Percentiles rank a stretch among this genome's conserved stretches.
These are phyloP conservation scores for Neofusicoccum sp. DNA, from an alignment of 2,329 filamentous ascomycete species.

Conservation along the genomic window DNA sequence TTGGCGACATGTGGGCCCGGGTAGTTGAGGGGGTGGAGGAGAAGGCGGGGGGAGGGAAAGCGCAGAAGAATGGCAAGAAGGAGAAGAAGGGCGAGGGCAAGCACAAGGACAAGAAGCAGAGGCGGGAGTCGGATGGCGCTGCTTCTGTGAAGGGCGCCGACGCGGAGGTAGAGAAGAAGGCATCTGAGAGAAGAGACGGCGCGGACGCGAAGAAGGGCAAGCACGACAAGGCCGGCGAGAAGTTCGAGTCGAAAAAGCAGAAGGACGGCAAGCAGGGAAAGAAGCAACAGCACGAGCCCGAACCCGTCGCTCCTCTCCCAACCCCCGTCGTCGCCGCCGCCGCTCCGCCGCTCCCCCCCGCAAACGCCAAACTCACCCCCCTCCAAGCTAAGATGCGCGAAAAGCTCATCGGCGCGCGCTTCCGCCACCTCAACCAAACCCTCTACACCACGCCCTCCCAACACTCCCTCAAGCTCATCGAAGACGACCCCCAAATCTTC, in stretches of 20 bases:
- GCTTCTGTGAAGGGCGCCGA: background rate
- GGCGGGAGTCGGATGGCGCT: constrained; percentile 26
- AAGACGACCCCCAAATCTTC: constrained; percentile 88
- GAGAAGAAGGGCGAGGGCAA: constrained; percentile 22
- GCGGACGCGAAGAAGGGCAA: constrained; percentile 17
- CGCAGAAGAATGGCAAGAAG: constrained; percentile 25
- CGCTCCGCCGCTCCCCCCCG: constrained; percentile 31
- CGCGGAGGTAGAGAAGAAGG: constrained; percentile 24
- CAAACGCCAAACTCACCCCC: constrained; percentile 73
- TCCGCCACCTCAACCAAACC: constrained; percentile 95
- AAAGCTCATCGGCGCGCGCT: constrained; percentile 92
- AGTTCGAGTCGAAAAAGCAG: constrained; percentile 35
- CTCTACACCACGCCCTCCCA: constrained; percentile 90
- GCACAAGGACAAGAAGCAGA: constrained; percentile 27
- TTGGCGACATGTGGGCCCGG: constrained; percentile 76
- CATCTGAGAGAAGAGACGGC: constrained; percentile 19
- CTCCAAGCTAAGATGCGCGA: constrained; percentile 92
- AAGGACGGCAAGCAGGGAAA: constrained; percentile 38
- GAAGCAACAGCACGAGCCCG: constrained; percentile 25
- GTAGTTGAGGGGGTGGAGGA: constrained; percentile 69
- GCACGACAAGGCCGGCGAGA: constrained; percentile 21
- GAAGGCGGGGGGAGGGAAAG: constrained; percentile 33
- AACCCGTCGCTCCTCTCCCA: constrained; percentile 29
- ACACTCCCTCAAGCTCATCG: constrained; percentile 82
- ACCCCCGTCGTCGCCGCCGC: constrained; percentile 33